Conservation (phyloP, 2,329 filamentous ascomycete genomes). For the Zalaria sp. region DNA sequence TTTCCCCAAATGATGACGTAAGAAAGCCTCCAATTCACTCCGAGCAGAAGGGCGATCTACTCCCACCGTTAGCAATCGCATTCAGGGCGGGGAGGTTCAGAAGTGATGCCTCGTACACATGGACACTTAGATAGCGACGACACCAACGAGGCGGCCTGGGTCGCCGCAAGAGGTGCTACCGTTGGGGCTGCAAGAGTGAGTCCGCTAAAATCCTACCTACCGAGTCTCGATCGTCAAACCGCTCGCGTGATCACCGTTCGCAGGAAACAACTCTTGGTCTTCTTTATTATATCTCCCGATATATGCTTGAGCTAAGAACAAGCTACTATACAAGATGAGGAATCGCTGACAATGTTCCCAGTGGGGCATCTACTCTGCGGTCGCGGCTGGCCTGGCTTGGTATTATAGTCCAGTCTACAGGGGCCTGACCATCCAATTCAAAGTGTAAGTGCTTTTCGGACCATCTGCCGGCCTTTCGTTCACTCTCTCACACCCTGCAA, state of each 20-base stretch:
- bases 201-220: neutral
- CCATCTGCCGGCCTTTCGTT: neutral
- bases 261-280: no score
- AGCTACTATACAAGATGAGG: no score
- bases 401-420: conserved; percentile 58
- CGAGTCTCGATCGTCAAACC: neutral
- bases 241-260: no score
- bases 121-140: conserved; percentile 51
- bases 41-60: no score
- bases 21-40: no score
- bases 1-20: no score
- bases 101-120: conserved; percentile 19
- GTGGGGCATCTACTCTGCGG: conserved; percentile 55
- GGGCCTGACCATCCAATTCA: conserved; percentile 60
- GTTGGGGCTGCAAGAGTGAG: conserved; percentile 51
- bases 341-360: conserved; percentile 13
- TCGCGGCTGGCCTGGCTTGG: conserved; percentile 49
- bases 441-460: conserved; percentile 43
- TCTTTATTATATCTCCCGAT: neutral
- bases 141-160: conserved; percentile 55
- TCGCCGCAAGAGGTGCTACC: conserved; percentile 52
- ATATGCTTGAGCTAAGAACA: neutral
- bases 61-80: no score
- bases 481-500: neutral
- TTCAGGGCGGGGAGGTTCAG: no score